A percentile compares a stretch with the other conserved stretches of the same genome.
Conservation (phyloP, 2,329 filamentous ascomycete genomes). For the Ophiostoma ips region DNA sequence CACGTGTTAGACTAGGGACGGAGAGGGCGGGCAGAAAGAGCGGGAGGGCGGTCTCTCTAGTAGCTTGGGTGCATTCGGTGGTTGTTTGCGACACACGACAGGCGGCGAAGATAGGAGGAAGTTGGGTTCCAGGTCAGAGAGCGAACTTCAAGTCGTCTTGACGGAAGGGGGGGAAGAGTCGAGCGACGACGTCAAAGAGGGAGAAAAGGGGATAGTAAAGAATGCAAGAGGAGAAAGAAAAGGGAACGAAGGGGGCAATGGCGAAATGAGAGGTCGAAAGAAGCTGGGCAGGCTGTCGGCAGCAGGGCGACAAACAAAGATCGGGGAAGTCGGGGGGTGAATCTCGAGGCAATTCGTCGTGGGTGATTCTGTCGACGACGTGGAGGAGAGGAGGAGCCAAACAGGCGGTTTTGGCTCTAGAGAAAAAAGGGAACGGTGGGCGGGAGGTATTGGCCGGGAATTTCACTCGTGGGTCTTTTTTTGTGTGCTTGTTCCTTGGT, state of each 20-base stretch:
- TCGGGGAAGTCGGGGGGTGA: background rate
- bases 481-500: background rate
- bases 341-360: background rate
- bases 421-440: background rate
- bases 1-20: background rate
- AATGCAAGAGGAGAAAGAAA: background rate
- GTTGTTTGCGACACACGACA: no score
- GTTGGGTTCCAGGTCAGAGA: no score
- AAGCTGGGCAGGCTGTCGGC: background rate
- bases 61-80: no score
- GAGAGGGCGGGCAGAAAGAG: background rate
- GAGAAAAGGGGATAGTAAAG: background rate
- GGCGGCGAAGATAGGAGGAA: no score
- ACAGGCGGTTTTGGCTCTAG: background rate
- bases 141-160: background rate
- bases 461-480: background rate
- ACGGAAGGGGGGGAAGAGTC: background rate
- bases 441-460: background rate
- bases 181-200: background rate
- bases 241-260: background rate
- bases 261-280: background rate
- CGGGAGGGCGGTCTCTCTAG: background rate
- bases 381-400: background rate
- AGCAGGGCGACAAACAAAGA: background rate
- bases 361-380: no score